Evolutionary conservation across 352 stramenopile species (phyloP), one percentile per base, ranked within the genome.

Genomic region (Pythium insidiosum): DNA sequence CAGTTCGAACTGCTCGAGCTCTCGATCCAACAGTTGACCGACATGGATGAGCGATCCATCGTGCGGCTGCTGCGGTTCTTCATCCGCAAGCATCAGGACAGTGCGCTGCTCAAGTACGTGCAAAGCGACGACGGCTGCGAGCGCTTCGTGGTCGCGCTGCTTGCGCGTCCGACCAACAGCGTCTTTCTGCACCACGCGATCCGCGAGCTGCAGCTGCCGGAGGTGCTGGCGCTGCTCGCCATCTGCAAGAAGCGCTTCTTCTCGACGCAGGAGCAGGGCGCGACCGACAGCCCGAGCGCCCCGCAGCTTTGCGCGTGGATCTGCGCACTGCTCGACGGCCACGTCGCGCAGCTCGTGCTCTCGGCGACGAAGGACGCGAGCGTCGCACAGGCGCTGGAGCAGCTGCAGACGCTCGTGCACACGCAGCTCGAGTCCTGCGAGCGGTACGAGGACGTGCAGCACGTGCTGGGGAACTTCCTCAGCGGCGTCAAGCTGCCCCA

Each of bases 161-260:
- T 89, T 25, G 56, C 48, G 6, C 47, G 88, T 20, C 74, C 80
- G 1, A 83, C 70, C 23, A 87, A 86, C 50, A 64, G 33, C 20
- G 74, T 89, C 34, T 92, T 92, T 47, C 63, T 92, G 30, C 80
- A 89, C 53, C 72, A 68, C 36, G 80, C 80, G 20, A 80, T 89
- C 51, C 72, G 68, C 16, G 63, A 79, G 39, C 41, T 92, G n/a
- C 50, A 78, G 44, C 51, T 89, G 6, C 55, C 73, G 13, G 80
- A 92, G 22, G 76, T 84, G 38, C 42, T 89, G 28, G 65, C 82
- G 18, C 38, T 92, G 28, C 48, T 92, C 11, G 70, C 73, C 1
- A 53, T 86, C 0, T 84, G 78, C 46, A 82, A 87, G 43, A 87
- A 87, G 58, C 67, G 78, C 29, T 53, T 85, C 52, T 58, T 75